Conservation (phyloP, 2,329 filamentous ascomycete genomes). For the Sporothrix sp. region DNA sequence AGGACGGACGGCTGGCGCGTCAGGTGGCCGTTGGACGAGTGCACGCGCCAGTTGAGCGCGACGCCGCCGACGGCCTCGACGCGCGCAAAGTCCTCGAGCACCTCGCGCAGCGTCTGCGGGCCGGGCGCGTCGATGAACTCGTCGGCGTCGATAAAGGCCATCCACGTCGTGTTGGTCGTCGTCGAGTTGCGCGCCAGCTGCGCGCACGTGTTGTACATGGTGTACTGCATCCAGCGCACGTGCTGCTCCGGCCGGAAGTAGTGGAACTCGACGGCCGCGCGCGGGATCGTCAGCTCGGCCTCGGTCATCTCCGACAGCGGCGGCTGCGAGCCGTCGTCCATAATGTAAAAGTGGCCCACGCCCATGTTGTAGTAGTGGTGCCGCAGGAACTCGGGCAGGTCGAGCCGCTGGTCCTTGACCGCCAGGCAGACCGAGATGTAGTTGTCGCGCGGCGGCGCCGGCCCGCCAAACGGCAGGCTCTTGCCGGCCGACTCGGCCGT, state of each 20-base stretch:
- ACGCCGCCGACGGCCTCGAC: slow-evolving; percentile 13
- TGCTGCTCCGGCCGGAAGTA: slow-evolving; percentile 11
- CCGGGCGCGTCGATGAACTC: slow-evolving; percentile 13
- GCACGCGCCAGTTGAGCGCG: slow-evolving; percentile 13
- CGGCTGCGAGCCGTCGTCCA: slow-evolving; percentile 14
- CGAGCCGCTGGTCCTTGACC: slow-evolving; percentile 12
- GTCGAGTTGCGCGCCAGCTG: slow-evolving; percentile 4
- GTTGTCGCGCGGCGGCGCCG: slow-evolving; percentile 11
- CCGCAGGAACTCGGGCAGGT: slow-evolving; percentile 14
- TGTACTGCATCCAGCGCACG: slow-evolving; percentile 15
- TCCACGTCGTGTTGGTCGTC: slow-evolving; percentile 10
- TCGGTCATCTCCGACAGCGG: slow-evolving; percentile 10
- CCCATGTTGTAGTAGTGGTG: slow-evolving; percentile 18
- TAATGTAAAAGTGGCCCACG: slow-evolving; percentile 13
- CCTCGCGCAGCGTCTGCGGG: slow-evolving; percentile 8
- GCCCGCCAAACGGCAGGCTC: slow-evolving; percentile 5
- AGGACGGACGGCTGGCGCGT: slow-evolving; percentile 11
- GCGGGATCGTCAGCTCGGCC: slow-evolving; percentile 10
- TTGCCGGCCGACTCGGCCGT: background rate
- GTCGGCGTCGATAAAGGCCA: slow-evolving; percentile 15
- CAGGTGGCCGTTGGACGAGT: slow-evolving; percentile 14
- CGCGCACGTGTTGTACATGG: slow-evolving; percentile 11
- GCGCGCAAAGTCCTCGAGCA: slow-evolving; percentile 9
- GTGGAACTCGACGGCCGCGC: slow-evolving; percentile 13
- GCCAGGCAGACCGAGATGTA: slow-evolving; percentile 13